Evolutionary conservation across 352 stramenopile species (phyloP).

Genomic region (Pythium oligandrum): DNA sequence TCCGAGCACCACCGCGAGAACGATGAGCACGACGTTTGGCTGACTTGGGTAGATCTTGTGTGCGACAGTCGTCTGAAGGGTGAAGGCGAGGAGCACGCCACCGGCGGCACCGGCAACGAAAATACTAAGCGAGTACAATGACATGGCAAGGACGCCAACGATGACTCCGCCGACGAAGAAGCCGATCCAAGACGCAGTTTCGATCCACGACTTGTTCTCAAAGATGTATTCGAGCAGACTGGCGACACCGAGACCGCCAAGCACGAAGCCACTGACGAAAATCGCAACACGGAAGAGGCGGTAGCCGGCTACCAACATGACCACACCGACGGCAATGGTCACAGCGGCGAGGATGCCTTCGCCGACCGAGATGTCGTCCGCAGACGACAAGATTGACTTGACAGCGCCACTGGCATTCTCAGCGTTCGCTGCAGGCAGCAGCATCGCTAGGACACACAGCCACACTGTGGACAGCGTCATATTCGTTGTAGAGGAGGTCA

Average conservation of each 20-base stretch:
- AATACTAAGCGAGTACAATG: slow-evolving; percentile 43
- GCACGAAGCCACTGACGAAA: slow-evolving; percentile 56
- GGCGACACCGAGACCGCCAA: slow-evolving; percentile 42
- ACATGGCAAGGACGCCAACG: slow-evolving; percentile 41
- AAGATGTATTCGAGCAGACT: slow-evolving; percentile 52
- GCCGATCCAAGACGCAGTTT: slow-evolving; percentile 62
- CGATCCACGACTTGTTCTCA: slow-evolving; percentile 39
- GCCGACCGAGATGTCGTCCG: slow-evolving; percentile 19
- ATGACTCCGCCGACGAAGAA: slow-evolving; percentile 60
- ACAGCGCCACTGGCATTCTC: background rate
- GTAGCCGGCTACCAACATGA: slow-evolving; percentile 49
- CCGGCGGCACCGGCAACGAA: slow-evolving; percentile 51
- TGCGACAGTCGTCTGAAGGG: slow-evolving; percentile 49
- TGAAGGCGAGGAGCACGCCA: slow-evolving; percentile 50
- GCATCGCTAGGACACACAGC: background rate
- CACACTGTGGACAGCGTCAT: background rate
- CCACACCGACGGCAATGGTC: slow-evolving; percentile 35
- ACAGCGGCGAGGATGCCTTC: slow-evolving; percentile 30
- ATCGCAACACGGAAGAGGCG: slow-evolving; percentile 52
- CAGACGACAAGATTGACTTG: background rate
- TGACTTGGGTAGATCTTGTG: slow-evolving; percentile 54
- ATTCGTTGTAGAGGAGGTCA: background rate
- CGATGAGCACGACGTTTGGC: slow-evolving; percentile 45
- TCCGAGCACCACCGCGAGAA: slow-evolving; percentile 38
- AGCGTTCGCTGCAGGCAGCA: background rate